Evolutionary conservation across 1,139 yeast species (phyloP), one percentile per base, ranked within the genome.

Genomic region (Candida tunisiensis): DNA sequence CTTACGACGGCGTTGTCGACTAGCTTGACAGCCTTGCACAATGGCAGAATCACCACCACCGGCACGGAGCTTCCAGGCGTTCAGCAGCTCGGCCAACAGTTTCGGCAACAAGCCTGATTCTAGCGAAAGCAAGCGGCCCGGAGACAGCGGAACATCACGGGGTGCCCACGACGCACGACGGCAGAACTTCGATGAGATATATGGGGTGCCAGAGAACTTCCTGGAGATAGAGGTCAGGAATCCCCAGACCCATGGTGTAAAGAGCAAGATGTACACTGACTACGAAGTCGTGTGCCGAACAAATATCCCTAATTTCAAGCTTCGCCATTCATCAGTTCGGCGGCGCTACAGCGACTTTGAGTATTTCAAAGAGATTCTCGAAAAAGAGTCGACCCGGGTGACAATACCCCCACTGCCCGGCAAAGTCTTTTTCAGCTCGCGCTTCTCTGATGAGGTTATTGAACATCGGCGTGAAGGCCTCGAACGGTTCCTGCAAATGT

Each of bases 121-220:
- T n/a, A n/a, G n/a, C n/a, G n/a, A n/a, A n/a, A n/a, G n/a, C n/a
- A n/a, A n/a, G n/a, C n/a, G n/a, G n/a, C n/a, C n/a, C n/a, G n/a
- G n/a, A n/a, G n/a, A n/a, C n/a, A n/a, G n/a, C n/a, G n/a, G n/a
- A n/a, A n/a, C n/a, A n/a, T n/a, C n/a, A n/a, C n/a, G n/a, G n/a
- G n/a, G n/a, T n/a, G n/a, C n/a, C 10, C 57, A 56, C 38, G 60
- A 46, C 44, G 58, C 51, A 37, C 68, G 65, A 38, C 65, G 60
- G 36, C 92, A 78, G 47, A 65, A 82, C 7, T 74, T 73, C 49
- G 79, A 69, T 38, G 93, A 82, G 43, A 65, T 79, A 25, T 88
- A 88, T 44, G 93, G 92, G 1, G 93, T 79, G 40, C 96, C 96
- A 0, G 98, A 88, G 51, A 82, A 83, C 53, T 82, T 83, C 44